phyloP scores from a whole-genome alignment of 2,329 filamentous ascomycete genomes.

The Nigrograna mackinnonii region DNA sequence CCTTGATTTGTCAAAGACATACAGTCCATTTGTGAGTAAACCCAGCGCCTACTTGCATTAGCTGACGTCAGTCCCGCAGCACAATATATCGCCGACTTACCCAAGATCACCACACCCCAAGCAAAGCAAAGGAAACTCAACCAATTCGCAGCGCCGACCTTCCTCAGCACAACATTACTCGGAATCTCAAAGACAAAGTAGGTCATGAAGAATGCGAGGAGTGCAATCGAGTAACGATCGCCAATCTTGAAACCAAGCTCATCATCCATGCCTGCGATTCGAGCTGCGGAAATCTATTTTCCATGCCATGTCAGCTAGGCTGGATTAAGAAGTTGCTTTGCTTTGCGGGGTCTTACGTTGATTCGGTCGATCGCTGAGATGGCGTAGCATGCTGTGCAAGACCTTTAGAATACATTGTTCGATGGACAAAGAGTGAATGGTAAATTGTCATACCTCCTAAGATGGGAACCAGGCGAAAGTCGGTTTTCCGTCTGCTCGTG shows the following conservation, averaged over 20 bases:
- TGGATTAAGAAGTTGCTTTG: background rate
- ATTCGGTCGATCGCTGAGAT: constrained; percentile 23
- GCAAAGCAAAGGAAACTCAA: constrained; percentile 20
- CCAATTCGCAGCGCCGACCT: constrained; percentile 27
- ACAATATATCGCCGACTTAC: too few relatives aligned
- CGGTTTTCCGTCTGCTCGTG: constrained; percentile 28
- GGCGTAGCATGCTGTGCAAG: constrained; percentile 20
- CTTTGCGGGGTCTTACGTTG: constrained; percentile 12
- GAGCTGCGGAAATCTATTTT: constrained; percentile 22
- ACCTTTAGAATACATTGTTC: background rate
- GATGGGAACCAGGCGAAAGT: constrained; percentile 29
- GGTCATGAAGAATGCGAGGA: constrained; percentile 58
- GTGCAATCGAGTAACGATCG: constrained; percentile 49
- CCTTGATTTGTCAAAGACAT: too few relatives aligned
- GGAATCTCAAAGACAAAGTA: constrained; percentile 58
- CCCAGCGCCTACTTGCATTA: too few relatives aligned
- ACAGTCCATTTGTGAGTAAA: too few relatives aligned
- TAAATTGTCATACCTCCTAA: constrained; percentile 18
- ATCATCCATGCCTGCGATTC: constrained; percentile 50
- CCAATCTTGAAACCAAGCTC: constrained; percentile 48
- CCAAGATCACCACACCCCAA: constrained; percentile 22
- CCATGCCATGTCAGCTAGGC: too few relatives aligned
- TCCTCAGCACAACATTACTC: constrained; percentile 53
- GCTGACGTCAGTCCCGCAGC: too few relatives aligned
- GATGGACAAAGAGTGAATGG: background rate